Conservation (phyloP, 2,329 filamentous ascomycete species). For the Ophiostoma himal-ulmi region DNA sequence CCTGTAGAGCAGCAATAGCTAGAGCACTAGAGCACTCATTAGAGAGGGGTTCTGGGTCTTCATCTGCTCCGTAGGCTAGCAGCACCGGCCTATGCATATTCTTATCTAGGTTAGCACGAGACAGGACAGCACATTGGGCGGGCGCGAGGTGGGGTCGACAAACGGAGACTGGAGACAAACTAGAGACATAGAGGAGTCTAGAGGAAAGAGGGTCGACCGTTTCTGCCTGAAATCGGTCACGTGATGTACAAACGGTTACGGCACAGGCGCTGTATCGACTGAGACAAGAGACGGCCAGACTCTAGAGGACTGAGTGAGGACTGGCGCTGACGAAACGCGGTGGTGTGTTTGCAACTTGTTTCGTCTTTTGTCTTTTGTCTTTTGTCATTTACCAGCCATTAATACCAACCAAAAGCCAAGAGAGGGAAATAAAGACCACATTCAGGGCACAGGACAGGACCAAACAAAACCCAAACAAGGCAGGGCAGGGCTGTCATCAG, state of each 20-base stretch:
- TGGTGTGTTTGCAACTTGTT: neutral
- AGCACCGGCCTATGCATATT: neutral
- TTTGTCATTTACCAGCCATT: neutral
- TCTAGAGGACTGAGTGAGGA: no score
- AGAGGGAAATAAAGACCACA: neutral
- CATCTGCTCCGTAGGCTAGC: neutral
- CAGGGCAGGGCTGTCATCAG: neutral
- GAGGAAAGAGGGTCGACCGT: neutral
- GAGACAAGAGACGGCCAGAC: no score
- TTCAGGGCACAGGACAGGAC: neutral
- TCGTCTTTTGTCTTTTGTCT: neutral
- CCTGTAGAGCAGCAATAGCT: neutral
- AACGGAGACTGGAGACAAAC: conserved; percentile 16
- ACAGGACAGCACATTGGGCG: conserved; percentile 8
- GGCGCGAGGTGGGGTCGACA: conserved; percentile 18
- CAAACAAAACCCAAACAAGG: neutral
- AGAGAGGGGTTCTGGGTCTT: neutral
- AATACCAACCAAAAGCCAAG: neutral
- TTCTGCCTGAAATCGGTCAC: neutral
- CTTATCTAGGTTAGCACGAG: conserved; percentile 9
- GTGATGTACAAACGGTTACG: neutral
- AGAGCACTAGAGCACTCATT: neutral
- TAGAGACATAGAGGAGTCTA: no score
- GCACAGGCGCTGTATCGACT: no score
- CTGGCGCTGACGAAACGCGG: neutral